Evolutionary conservation across 306 rosid species (phyloP), one percentile per base, ranked within the genome.

Genomic region (Prunus mongolica): DNA sequence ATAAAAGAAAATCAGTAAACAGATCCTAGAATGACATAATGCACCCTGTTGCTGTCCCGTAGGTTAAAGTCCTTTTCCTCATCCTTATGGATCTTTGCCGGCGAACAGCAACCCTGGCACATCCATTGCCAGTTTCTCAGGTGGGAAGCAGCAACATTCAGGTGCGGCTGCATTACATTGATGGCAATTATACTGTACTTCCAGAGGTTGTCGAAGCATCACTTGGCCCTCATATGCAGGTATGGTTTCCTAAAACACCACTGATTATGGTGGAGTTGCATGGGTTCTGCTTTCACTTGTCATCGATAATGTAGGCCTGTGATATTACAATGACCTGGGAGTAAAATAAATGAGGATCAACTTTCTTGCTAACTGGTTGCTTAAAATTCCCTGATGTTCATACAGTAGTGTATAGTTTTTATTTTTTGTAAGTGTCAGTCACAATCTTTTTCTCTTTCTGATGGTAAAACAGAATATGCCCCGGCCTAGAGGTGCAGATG

Each of bases 121-220:
- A 94, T 75, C 94, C 96, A 27, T 82, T 94, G 62, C 98, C 98
- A 62, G 91, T 90, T 78, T 94, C 98, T 71, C 98, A 94, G 87
- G 95, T 94, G 64, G 97, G 96, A 67, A 87, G 96, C 74, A 78
- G 64, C 86, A 92, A 80, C 88, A 90, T 89, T 82, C 98, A 94
- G 83, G 96, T 92, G 65, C 90, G 95, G 80, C 87, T 94, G 81
- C 98, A 94, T 86, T 94, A 90, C 76, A 94, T 92, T 75, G 98
- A 94, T 67, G 97, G 98, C 30, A 92, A 90, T 84, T 92, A 92
- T 73, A 92, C 96, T 13, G 97, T 94, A 67, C 88, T 92, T 72
- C 98, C 98, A 16, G 96, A 94, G 84, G 96, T 94, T 49, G 91
- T 94, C 58, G 98, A 92, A 90, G 97, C 97, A 60, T 86, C 97